These are phyloP conservation scores for Scedosporium apiospermum DNA, from an alignment of 2,329 filamentous ascomycete species.

Conservation along the genomic window DNA sequence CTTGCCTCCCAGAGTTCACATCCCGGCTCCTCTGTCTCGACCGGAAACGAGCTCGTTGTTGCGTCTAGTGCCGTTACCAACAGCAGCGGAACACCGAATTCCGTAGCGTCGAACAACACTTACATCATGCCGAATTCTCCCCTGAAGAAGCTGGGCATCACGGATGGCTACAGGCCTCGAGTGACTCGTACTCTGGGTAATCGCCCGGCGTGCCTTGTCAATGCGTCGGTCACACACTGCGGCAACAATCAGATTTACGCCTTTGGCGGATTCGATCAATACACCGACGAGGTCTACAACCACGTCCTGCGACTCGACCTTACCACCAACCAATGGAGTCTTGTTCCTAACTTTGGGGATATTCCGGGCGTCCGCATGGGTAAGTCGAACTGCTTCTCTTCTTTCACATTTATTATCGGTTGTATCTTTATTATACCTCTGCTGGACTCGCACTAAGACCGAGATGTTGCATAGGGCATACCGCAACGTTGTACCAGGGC, in stretches of 20 bases:
- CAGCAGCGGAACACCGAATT: constrained; percentile 29
- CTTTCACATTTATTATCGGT: background rate
- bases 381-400: constrained; percentile 28
- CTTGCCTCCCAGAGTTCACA: background rate
- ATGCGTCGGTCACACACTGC: constrained; percentile 97
- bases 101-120: constrained; percentile 58
- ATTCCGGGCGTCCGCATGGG: constrained; percentile 97
- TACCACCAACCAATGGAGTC: constrained; percentile 79
- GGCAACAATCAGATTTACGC: constrained; percentile 96
- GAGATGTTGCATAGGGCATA: constrained; percentile 58
- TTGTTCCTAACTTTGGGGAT: constrained; percentile 97
- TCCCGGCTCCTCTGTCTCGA: constrained; percentile 15
- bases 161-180: constrained; percentile 74
- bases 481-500: constrained; percentile 85
- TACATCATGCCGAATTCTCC: constrained; percentile 89
- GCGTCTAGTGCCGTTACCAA: constrained; percentile 13
- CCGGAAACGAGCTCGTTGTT: constrained; percentile 15
- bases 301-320: constrained; percentile 88
- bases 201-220: constrained; percentile 88
- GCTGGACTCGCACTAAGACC: constrained; percentile 8
- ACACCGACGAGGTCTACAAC: constrained; percentile 98
- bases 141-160: constrained; percentile 51
- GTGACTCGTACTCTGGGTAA: constrained; percentile 71
- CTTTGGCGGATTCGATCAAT: constrained; percentile 97
- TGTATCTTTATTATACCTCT: background rate